Conservation (phyloP, 148 eudicot genomes). For the Persicaria maculosa region DNA sequence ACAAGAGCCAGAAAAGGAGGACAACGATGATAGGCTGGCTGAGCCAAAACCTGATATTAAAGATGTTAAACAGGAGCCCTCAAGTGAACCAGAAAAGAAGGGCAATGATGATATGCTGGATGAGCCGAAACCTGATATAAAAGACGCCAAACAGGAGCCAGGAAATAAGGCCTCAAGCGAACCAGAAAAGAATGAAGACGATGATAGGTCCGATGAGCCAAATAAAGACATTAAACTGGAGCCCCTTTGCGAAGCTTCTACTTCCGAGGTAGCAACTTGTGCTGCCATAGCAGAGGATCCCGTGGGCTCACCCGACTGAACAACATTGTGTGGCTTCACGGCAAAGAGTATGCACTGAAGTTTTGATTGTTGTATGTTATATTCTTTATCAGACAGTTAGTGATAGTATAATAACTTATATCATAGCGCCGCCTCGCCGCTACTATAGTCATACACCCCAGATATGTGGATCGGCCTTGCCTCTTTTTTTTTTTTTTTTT, state of each 20-base stretch:
- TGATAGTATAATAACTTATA: neutral
- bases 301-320: neutral
- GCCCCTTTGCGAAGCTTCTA: neutral
- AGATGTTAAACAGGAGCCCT: no score
- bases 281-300: neutral
- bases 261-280: neutral
- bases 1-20: no score
- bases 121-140: no score
- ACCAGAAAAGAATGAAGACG: no score
- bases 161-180: neutral
- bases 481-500: no score
- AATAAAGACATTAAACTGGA: neutral
- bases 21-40: no score
- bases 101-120: no score
- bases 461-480: neutral
- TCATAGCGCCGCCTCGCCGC: neutral
- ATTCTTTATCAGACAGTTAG: neutral
- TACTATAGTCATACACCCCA: neutral
- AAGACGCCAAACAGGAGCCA: no score
- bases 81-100: no score
- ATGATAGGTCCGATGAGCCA: no score
- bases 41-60: no score
- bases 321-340: neutral
- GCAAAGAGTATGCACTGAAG: neutral
- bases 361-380: constrained; percentile 2